Conservation (phyloP, 2,329 filamentous ascomycete genomes). For the Fusarium vanettenii region DNA sequence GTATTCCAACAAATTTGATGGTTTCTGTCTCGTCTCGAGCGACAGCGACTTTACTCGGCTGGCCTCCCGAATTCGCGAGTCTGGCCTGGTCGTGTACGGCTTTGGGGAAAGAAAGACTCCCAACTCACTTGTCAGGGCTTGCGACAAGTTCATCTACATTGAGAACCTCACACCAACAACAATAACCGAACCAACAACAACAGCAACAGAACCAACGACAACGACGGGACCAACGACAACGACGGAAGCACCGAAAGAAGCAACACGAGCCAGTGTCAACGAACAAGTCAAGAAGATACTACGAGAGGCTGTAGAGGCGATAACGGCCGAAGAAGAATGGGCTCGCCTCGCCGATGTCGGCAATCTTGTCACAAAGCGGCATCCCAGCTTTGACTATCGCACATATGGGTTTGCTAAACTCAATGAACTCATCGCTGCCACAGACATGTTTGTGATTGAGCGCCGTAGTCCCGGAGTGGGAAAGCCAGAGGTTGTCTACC, state of each 20-base stretch:
- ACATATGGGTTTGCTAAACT: conserved; percentile 45
- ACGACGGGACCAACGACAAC: not conserved
- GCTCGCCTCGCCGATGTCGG: conserved; percentile 44
- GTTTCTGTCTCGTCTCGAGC: conserved; percentile 50
- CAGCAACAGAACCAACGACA: no score
- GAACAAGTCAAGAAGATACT: conserved; percentile 10
- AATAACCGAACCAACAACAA: not conserved
- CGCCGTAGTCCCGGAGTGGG: conserved; percentile 1
- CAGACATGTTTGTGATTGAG: not conserved
- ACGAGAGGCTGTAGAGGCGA: conserved; percentile 28
- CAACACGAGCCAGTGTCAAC: accelerated
- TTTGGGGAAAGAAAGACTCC: conserved; percentile 50
- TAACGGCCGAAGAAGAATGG: conserved; percentile 43
- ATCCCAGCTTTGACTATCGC: conserved; percentile 47
- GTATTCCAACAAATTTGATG: conserved; percentile 46
- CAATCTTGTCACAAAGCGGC: conserved; percentile 35
- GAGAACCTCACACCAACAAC: conserved; percentile 30
- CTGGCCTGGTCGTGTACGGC: conserved; percentile 41
- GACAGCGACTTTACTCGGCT: conserved; percentile 52
- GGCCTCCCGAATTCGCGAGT: conserved; percentile 47
- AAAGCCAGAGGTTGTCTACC: conserved; percentile 1
- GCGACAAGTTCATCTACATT: conserved; percentile 49
- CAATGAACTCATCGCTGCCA: conserved; percentile 16
- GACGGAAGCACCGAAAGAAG: not conserved
- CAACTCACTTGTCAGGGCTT: conserved; percentile 46